Evolutionary conservation across 345 rosid genomes (phyloP).

Genomic region (Reutealis trisperma): DNA sequence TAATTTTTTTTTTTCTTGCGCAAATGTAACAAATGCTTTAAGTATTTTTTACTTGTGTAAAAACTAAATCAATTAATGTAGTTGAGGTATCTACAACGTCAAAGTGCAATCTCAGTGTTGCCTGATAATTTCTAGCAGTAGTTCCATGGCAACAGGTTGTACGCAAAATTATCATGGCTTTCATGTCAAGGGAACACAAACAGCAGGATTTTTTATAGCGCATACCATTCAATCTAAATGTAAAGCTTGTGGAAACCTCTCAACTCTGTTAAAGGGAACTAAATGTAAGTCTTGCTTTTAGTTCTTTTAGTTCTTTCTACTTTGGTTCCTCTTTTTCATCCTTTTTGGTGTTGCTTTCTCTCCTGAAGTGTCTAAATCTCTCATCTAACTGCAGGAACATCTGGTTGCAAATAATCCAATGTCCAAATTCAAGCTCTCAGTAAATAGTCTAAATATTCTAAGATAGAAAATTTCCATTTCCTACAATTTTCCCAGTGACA

Average conservation of each 20-base stretch:
- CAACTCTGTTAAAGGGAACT: neutral
- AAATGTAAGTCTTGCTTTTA: neutral
- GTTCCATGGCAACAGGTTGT: neutral
- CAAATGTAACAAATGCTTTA: slow-evolving; percentile 6
- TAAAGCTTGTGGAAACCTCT: neutral
- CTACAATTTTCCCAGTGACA: neutral
- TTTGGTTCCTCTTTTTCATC: neutral
- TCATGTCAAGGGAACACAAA: neutral
- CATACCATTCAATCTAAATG: neutral
- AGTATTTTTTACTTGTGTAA: neutral
- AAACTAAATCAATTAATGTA: neutral
- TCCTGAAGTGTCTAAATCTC: neutral
- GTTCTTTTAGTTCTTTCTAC: neutral
- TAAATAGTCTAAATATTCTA: neutral
- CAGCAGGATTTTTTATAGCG: neutral
- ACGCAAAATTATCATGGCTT: slow-evolving; percentile 8
- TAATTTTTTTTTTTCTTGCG: neutral
- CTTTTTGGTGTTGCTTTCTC: slow-evolving; percentile 3
- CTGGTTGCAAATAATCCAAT: neutral
- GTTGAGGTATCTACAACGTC: neutral
- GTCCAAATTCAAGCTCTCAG: neutral
- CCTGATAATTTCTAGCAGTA: neutral
- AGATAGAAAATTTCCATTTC: neutral
- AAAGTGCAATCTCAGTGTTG: neutral
- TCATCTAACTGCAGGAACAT: slow-evolving; percentile 2